Evolutionary conservation across 2,329 filamentous ascomycete genomes (phyloP), one percentile per base, ranked within the genome.

Genomic region (Thermomyces lanuginosus): DNA sequence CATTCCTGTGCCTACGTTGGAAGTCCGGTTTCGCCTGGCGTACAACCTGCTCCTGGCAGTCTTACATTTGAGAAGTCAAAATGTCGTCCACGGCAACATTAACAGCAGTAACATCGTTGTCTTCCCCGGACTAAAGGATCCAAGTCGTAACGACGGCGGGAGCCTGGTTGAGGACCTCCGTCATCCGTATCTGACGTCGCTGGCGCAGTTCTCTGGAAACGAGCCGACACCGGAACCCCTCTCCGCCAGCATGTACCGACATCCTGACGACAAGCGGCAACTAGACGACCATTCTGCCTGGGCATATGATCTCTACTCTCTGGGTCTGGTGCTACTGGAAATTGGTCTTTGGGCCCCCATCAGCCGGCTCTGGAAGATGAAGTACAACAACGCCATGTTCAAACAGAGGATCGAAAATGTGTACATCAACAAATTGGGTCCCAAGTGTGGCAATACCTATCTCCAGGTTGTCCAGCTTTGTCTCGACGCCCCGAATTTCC

Each of bases 51-150:
- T 64, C 12, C 56, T 67, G 34, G 65, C 66, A 2, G 56, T 71
- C 13, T 56, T 66, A 33, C 63, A 66, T 30, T 46, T 75, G 16
- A 61, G 72, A 45, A 61, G 58, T 20, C 61, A 66, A 32, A 61
- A 64, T 21, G 49, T 68, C 10, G 57, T 64, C 5, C 71, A 75
- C 47, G 65, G 69, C 26, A 69, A 73, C 37, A 64, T 76, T 39
- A 74, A 72, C 46, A 73, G 69, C 49, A 69, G 61, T 44, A 75
- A 72, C 39, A 58, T 75, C 15, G 51, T 75, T 9, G 64, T 75
- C 16, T 67, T 72, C 28, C 59, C 48, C 2, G 51, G 45, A 4
- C 34, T 46, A 9, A 47, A 42, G n/a, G 45, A 43, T 23, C 40
- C 47, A 3, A 39, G 39, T 24, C 39, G 45, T 28, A 42, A 50